Evolutionary conservation across 2,329 filamentous ascomycete species (phyloP), one percentile per base, ranked within the genome.

Genomic region (Pyricularia pennisetigena): DNA sequence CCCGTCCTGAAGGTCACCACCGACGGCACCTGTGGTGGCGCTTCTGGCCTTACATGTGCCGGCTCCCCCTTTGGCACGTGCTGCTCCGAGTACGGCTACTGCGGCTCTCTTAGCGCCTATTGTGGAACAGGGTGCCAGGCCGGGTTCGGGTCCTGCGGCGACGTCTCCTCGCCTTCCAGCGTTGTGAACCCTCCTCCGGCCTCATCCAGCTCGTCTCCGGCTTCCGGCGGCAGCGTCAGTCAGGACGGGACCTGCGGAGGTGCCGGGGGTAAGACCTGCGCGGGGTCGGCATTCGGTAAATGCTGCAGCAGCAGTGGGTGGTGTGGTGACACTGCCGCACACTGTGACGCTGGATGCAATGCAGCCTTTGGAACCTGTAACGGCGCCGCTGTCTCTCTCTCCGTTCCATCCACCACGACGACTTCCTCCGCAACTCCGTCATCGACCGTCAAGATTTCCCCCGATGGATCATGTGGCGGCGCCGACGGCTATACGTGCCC

Each of bases 181-280:
- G 41, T 20, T 5, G 41, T 7, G 5, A 54, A n/a, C 20, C 35
- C 35, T 41, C 41, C 41, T 54, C 41, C 41, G 20, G 41, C 41
- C 41, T 54, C 41, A n/a, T 7, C 41, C 41, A 54, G 41, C 41
- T 54, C 41, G 5, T 54, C 41, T 23, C 41, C 41, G 4, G 7
- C 20, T 54, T 54, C 41, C 41, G 20, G 20, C 41, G 20, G 20
- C 5, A 54, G 8, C 1, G 32, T 49, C 9, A 67, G 61, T 23
- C 7, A 30, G 7, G 70, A 71, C 57, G 70, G 69, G 30, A 69
- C 68, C 57, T 68, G 67, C 41, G 67, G 67, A 57, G 66, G 64
- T 8, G 35, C 28, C 6, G 67, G 49, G 28, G 67, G 67, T 6
- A 23, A 49, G 32, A 68, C 67, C 6, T 68, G 67, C 54, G 20